phyloP scores from a whole-genome alignment of 768 basidiomycete genomes.

The Serendipita indica region DNA sequence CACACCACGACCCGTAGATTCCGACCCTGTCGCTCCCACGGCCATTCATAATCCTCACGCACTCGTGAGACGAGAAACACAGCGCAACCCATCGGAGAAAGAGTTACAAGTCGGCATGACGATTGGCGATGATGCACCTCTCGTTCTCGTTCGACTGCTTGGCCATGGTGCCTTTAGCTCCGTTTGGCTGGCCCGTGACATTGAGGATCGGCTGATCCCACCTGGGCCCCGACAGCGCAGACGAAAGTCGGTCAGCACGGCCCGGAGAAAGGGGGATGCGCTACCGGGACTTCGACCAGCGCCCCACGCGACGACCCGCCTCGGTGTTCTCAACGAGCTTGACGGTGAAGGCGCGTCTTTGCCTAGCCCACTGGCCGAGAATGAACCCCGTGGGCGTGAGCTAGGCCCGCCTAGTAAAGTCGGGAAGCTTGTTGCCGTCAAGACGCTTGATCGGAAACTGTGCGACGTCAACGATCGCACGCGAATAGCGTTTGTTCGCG shows the following conservation, averaged over 20 bases:
- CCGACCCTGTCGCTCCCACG: background rate
- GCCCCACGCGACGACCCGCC: constrained; percentile 2
- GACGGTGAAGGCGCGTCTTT: constrained; percentile 15
- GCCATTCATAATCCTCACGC: background rate
- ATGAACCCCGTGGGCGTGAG: background rate
- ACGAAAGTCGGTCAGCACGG: constrained; percentile 12
- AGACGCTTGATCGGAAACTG: constrained; percentile 32
- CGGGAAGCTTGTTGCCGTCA: constrained; percentile 37
- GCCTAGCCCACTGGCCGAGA: background rate
- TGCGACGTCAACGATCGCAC: constrained; percentile 52
- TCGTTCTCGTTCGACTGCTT: constrained; percentile 34
- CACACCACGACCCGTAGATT: constrained; percentile 4
- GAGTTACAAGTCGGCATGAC: constrained; percentile 3
- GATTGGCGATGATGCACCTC: constrained; percentile 8
- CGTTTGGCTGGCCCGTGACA: constrained; percentile 57
- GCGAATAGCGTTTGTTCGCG: constrained; percentile 61
- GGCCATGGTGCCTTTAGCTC: constrained; percentile 62
- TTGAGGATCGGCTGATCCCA: constrained; percentile 16
- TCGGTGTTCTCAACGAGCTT: constrained; percentile 13
- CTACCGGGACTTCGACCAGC: constrained; percentile 14
- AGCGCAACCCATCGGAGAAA: background rate
- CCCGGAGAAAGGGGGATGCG: constrained; percentile 17
- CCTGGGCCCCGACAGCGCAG: constrained; percentile 10
- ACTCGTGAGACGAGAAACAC: background rate
- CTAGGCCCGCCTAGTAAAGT: constrained; percentile 9